Base-by-base conservation (phyloP, 345 rosid genomes). In the Crucihimalaya himalaica region DNA sequence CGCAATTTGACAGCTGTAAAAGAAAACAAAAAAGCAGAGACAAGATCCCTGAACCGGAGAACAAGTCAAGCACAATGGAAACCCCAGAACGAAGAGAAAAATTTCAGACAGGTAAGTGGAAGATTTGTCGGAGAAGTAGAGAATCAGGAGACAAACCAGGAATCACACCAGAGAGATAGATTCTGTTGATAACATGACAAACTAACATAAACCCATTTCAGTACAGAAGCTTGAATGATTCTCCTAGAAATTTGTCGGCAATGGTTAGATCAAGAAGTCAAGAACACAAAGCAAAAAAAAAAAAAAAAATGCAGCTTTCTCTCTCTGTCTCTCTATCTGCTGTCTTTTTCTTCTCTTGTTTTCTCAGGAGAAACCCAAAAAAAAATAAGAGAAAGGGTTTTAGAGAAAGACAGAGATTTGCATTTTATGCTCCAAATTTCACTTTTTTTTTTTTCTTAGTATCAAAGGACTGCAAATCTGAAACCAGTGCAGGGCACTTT, bases 221-320 rank as follows among this genome's bases (percentile, higher is more conserved):
- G 50, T 35, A 63, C 19, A 39, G 13, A 65, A 77, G 65, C 71
- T 64, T 64, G 25, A 48, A 54, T 68, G 32, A 43, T 62, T 60
- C 40, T 31, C 65, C 64, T 62, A 35, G 69, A 47, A 47, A 61
- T 58, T 66, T 74, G 82, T 73, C 79, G 70, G 74, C 50, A 63
- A 51, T 74, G 76, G 79, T 45, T 73, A 83, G 86, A 86, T 85
- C 89, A 85, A 75, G 78, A 75, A 70, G 13, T 53, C 40, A 58
- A 20, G 28, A 74, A 37, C 55, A 32, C 37, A 66, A 25, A 63
- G 43, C 48, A 42, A 16, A 20, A 48, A 39, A 37, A 8, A 9
- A 29, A 63, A 45, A 72, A 63, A 63, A 68, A 79, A 75, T 46
- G 68, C 43, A 59, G 66, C 73, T 79, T 56, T 78, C 10, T 67